Conservation (phyloP, 208 protist genomes). For the Tritrichomonas foetus region DNA sequence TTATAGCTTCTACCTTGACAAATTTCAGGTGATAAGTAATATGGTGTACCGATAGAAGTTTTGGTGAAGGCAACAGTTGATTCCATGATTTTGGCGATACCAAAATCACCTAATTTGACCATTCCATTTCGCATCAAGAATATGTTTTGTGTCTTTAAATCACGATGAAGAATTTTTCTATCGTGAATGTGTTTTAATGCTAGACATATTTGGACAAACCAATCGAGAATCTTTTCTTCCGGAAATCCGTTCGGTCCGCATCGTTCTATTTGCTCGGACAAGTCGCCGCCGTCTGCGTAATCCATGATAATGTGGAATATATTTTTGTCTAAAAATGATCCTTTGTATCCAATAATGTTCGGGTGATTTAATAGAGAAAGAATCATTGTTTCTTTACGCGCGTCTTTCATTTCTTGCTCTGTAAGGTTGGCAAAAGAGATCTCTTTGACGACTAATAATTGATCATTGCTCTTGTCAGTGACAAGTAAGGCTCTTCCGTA, state of each 20-base stretch:
- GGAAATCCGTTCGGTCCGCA: not conserved
- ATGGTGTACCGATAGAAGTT: conserved; percentile 39
- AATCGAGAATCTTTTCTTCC: not conserved
- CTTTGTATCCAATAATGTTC: conserved; percentile 30
- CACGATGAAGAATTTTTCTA: conserved; percentile 62
- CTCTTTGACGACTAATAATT: conserved; percentile 12
- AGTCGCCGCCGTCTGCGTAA: conserved; percentile 46
- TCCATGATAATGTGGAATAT: conserved; percentile 41
- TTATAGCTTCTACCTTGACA: conserved; percentile 29
- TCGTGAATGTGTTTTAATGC: conserved; percentile 62
- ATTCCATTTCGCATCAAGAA: conserved; percentile 39
- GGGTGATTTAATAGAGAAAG: not conserved
- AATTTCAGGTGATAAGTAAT: conserved; percentile 43
- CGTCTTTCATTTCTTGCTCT: not conserved
- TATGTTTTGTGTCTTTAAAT: conserved; percentile 52
- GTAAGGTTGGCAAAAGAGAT: not conserved
- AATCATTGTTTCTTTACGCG: not conserved
- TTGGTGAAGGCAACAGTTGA: not conserved
- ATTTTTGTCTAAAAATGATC: not conserved
- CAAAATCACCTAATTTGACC: conserved; percentile 44
- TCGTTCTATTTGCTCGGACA: not conserved
- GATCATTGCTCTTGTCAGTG: too few relatives aligned
- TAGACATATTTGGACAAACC: conserved; percentile 56
- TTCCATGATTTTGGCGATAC: not conserved
- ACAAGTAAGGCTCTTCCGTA: not conserved